Evolutionary conservation across 2,329 filamentous ascomycete species (phyloP).

Genomic region (Fusarium paranaense): DNA sequence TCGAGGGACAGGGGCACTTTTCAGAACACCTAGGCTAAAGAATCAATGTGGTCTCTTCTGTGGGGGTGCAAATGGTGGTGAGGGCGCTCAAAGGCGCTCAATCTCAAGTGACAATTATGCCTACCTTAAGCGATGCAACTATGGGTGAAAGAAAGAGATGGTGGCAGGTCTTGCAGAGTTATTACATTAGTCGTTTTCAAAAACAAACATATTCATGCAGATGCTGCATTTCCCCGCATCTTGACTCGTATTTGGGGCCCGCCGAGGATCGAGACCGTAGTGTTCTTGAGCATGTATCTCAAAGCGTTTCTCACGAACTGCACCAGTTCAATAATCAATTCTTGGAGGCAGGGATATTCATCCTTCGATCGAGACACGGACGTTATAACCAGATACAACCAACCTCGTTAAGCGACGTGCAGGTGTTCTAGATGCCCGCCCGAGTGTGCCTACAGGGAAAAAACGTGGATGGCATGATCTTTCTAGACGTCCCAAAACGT

Average conservation of each 20-base stretch:
- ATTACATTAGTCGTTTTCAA: conserved; percentile 35
- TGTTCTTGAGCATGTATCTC: not conserved
- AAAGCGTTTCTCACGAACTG: not conserved
- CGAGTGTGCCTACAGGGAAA: not conserved
- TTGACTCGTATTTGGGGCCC: not conserved
- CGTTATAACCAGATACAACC: not conserved
- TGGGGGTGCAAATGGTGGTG: conserved; percentile 26
- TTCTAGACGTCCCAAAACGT: not conserved
- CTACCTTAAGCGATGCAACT: conserved; percentile 33
- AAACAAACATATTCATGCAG: conserved; percentile 18
- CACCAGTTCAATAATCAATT: not conserved
- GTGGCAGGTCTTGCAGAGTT: conserved; percentile 26
- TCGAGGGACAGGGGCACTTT: conserved; percentile 5
- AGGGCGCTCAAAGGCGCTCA: conserved; percentile 35
- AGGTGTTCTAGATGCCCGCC: conserved; percentile 6
- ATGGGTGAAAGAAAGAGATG: conserved; percentile 27
- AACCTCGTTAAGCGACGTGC: not conserved
- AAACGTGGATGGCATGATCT: conserved; percentile 14
- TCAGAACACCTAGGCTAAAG: conserved; percentile 7
- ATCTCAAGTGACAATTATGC: conserved; percentile 42
- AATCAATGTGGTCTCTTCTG: not conserved
- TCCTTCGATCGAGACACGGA: not conserved
- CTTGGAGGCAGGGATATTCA: not conserved
- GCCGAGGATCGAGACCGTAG: not conserved
- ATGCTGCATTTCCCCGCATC: conserved; percentile 11